These are phyloP conservation scores for Amborella trichopoda DNA, from an alignment of 164 flowering plant genomes.

Conservation along the genomic window DNA sequence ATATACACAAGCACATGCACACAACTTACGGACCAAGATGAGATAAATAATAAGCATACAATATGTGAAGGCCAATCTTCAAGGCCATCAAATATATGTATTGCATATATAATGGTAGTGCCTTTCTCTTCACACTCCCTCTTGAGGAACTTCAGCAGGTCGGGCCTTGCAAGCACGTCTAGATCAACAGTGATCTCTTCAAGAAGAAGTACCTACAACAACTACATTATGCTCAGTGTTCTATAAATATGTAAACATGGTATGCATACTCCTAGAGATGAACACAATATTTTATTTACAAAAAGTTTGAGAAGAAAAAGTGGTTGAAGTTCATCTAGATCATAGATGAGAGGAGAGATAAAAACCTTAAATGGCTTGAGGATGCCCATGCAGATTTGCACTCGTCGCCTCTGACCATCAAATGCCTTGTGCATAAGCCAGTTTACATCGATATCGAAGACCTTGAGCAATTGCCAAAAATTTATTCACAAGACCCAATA, in stretches of 20 bases:
- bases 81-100: constrained; percentile 94
- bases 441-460: constrained; percentile 72
- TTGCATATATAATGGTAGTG: constrained; percentile 83
- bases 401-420: constrained; percentile 95
- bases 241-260: too few relatives aligned
- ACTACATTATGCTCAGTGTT: too few relatives aligned
- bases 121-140: constrained; percentile 86
- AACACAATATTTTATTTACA: too few relatives aligned
- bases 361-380: constrained; percentile 87
- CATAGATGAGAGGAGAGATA: too few relatives aligned
- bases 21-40: too few relatives aligned
- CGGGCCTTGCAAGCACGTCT: constrained; percentile 92
- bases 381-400: constrained; percentile 95
- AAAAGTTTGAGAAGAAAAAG: too few relatives aligned
- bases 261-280: too few relatives aligned
- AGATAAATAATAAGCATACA: constrained; percentile 26
- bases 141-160: constrained; percentile 62
- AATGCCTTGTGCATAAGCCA: constrained; percentile 95
- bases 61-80: constrained; percentile 93
- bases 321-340: too few relatives aligned
- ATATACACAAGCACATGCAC: too few relatives aligned
- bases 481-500: too few relatives aligned
- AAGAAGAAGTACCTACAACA: constrained; percentile 95
- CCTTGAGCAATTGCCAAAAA: too few relatives aligned
- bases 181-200: constrained; percentile 98